These are phyloP conservation scores for Schizosaccharomyces osmophilus DNA, from an alignment of 805 yeast species.

Conservation along the genomic window DNA sequence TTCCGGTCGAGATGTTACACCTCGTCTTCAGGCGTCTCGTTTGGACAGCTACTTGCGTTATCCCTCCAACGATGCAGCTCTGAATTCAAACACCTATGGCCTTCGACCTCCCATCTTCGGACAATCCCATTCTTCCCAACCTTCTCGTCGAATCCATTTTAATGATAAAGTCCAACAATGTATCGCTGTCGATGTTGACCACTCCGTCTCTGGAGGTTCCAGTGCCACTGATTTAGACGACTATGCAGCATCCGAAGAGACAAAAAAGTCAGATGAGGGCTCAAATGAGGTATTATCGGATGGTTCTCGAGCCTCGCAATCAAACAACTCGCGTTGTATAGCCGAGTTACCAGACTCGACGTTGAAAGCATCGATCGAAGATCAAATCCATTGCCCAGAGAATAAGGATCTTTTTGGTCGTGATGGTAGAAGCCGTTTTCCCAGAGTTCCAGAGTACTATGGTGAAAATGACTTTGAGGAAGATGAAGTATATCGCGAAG, in stretches of 20 bases:
- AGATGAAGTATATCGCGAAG: not conserved
- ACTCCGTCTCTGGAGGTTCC: not conserved
- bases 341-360: not conserved
- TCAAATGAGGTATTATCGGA: not conserved
- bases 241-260: not conserved
- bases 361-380: not conserved
- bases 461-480: not conserved
- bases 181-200: conserved; percentile 27
- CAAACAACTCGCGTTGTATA: not conserved
- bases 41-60: conserved; percentile 3
- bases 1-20: conserved; percentile 5
- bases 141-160: conserved; percentile 57
- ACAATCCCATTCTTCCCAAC: not conserved
- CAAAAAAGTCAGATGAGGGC: no score
- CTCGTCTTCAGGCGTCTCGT: not conserved
- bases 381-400: not conserved
- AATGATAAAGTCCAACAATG: conserved; percentile 90
- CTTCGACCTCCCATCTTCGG: not conserved
- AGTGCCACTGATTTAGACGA: not conserved
- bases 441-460: not conserved
- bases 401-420: not conserved
- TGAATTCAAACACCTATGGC: no score
- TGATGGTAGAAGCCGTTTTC: not conserved
- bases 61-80: conserved; percentile 4
- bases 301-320: not conserved